Conservation (phyloP, 345 rosid species). For the Chamaenerion angustifolium region DNA sequence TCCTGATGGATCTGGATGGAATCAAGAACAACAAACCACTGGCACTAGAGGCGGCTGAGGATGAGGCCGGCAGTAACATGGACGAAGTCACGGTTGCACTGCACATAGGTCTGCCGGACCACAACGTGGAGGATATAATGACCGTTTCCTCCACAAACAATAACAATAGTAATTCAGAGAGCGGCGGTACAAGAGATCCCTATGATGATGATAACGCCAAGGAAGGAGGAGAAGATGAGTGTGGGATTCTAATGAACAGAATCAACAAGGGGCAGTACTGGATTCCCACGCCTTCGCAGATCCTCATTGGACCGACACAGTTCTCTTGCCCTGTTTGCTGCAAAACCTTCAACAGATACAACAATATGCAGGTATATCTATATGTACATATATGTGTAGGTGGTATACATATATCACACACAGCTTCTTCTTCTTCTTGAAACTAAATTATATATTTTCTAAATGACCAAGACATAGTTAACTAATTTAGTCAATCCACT, state of each 20-base stretch:
- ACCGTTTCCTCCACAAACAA: constrained; percentile 17
- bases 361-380: constrained; percentile 79
- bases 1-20: constrained; percentile 1
- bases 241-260: constrained; percentile 44
- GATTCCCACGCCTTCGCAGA: constrained; percentile 98
- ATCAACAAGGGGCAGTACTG: constrained; percentile 90
- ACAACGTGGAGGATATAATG: constrained; percentile 68
- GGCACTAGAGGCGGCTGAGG: constrained; percentile 7
- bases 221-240: constrained; percentile 40
- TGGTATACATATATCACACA: neutral
- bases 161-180: neutral
- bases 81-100: constrained; percentile 64
- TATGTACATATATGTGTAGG: neutral
- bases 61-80: constrained; percentile 8
- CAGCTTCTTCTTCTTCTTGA: too few relatives aligned
- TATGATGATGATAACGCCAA: constrained; percentile 6
- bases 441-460: too few relatives aligned
- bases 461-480: too few relatives aligned
- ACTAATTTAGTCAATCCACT: too few relatives aligned
- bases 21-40: constrained; percentile 2
- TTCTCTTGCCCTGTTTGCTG: constrained; percentile 96
- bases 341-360: constrained; percentile 93
- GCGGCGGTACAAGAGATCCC: constrained; percentile 2
- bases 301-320: constrained; percentile 95
- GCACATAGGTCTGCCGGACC: constrained; percentile 87